Evolutionary conservation across 257 asterid species (phyloP).

Genomic region (Thymus quinquecostatus): DNA sequence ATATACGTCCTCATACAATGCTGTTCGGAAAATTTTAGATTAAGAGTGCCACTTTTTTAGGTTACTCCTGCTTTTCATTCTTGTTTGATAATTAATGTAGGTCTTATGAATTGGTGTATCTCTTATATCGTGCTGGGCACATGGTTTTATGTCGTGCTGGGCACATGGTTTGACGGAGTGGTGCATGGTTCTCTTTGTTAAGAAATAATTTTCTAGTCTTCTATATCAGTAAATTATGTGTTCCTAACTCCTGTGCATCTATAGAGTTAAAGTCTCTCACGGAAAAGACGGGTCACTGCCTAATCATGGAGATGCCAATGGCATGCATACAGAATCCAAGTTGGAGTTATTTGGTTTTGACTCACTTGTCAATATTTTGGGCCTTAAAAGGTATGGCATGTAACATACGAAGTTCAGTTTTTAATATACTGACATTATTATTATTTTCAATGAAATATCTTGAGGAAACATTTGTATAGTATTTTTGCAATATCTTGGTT

Average conservation of each 20-base stretch:
- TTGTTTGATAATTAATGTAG: neutral
- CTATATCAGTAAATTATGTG: constrained; percentile 15
- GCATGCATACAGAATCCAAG: constrained; percentile 72
- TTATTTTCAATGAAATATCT: neutral
- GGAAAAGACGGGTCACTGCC: constrained; percentile 58
- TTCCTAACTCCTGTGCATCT: constrained; percentile 38
- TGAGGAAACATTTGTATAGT: constrained; percentile 11
- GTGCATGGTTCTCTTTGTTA: constrained; percentile 22
- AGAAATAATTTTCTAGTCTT: constrained; percentile 7
- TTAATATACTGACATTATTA: constrained; percentile 9
- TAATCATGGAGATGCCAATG: constrained; percentile 60
- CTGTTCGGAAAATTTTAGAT: neutral
- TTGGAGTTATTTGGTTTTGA: constrained; percentile 97
- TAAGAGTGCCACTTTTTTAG: neutral
- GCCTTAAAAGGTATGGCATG: constrained; percentile 81
- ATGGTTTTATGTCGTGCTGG: neutral
- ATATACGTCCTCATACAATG: neutral
- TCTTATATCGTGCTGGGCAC: constrained; percentile 11
- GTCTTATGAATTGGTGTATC: constrained; percentile 12
- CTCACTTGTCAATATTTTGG: constrained; percentile 92
- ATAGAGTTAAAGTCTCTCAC: constrained; percentile 63
- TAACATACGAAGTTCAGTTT: neutral
- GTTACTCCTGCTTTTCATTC: neutral
- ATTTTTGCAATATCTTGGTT: neutral
- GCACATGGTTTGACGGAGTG: neutral